Evolutionary conservation across 805 yeast species (phyloP), one percentile per base, ranked within the genome.

Genomic region (Komagataella pastoris): DNA sequence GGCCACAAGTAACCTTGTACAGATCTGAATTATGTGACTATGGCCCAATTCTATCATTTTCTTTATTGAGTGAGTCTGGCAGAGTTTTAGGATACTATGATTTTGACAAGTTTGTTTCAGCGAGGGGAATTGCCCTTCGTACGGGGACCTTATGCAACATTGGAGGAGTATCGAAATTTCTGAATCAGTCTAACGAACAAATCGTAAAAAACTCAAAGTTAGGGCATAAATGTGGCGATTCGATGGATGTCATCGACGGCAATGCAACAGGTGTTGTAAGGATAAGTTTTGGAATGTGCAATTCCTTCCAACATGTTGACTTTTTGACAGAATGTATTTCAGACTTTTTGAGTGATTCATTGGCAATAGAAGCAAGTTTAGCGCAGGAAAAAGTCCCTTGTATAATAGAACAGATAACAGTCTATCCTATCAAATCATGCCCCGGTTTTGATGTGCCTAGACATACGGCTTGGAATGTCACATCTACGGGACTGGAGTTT

Each of bases 381-480:
- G 40, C n/a, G 14, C 46, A 50, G 7, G 45, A 43, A 2, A 49
- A 56, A 23, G 24, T 46, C 52, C 46, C 7, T 21, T 58, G 17
- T 44, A 17, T 7, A 14, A 54, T 71, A 14, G 52, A 56, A 23
- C 52, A 57, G 14, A 24, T 72, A 23, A 53, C 56, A 18, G 60
- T 71, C 1, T 73, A 65, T 56, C 77, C 77, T 2, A 68, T 73
- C 48, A 73, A 73, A 52, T 71, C 76, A 6, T 73, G 77, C 53
- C 64, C 59, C 3, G 73, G 68, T 1, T 62, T 57, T 47, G 47
- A 51, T 14, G 57, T 73, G 7, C 63, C 66, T 0, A 24, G 43
- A 3, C 55, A 53, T 7, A 17, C 44, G 0, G 49, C 52, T 2
- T 70, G 74, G 73, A 52, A 55, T 10, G 58, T 71, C 1, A 52